Evolutionary conservation across 164 flowering plant species (phyloP), one percentile per base, ranked within the genome.

Genomic region (Protea cynaroides): DNA sequence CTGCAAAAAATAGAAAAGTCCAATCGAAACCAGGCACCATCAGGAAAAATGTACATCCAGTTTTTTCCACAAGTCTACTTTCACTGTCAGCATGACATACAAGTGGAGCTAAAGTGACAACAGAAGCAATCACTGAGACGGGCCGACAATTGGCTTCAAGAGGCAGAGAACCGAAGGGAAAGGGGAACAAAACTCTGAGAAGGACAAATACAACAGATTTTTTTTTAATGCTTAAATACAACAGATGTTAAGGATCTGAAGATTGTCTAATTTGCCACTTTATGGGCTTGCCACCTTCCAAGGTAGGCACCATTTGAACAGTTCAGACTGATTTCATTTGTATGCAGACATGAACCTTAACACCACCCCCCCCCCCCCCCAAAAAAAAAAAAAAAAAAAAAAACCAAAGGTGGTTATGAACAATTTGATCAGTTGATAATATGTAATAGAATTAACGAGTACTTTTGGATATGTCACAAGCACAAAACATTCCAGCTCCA

Each of bases 1-100:
- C 97, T 90, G 86, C 71, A 64, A 63, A 43, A 50, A n/a, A 21
- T 22, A 21, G 25, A 56, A 24, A 0, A 17, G 8, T 43, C 49
- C 57, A 51, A 51, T 29, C 65, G 21, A 51, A 37, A 18, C 8
- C 38, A 62, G 25, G 34, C 34, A 62, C 25, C 36, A 61, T 18
- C 8, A 29, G 44, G 18, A 51, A 10, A 2, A 19, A n/a, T 29
- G n/a, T n/a, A n/a, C n/a, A n/a, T 29, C 2, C 34, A 29, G 34
- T 29, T 29, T 29, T 29, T 5, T 2, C n/a, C n/a, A n/a, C n/a
- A n/a, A n/a, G n/a, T n/a, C n/a, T 1, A 22, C 17, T 22, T 25
- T 7, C 29, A 7, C 3, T 23, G 7, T 0, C 12, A 14, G 19
- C 17, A 14, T 47, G 15, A 18, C 17, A 49, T 15, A 49, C 15